Percentiles rank a stretch among this genome's conserved stretches.
phyloP scores from a whole-genome alignment of 805 yeast genomes.

The Hanseniaspora pseudoguilliermondii region DNA sequence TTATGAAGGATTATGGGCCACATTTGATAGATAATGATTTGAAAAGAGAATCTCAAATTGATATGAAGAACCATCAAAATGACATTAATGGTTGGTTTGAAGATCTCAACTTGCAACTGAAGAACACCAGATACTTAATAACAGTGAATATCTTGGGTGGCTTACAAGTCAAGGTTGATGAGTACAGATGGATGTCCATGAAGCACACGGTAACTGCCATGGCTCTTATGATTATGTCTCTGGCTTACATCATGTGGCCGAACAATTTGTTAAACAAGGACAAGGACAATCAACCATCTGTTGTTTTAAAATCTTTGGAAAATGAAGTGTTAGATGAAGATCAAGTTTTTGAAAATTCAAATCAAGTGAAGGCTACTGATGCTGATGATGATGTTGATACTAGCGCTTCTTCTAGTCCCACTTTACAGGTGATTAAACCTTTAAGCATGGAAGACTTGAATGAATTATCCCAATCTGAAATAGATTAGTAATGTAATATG shows the following conservation, averaged over 20 bases:
- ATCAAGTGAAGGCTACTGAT: constrained; percentile 18
- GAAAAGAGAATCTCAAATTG: constrained; percentile 69
- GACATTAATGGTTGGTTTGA: constrained; percentile 69
- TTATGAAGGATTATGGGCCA: constrained; percentile 63
- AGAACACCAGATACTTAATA: constrained; percentile 74
- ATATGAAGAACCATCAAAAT: constrained; percentile 72
- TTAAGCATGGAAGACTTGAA: background rate
- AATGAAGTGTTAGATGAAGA: constrained; percentile 12
- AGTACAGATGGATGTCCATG: constrained; percentile 84
- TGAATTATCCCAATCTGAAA: constrained; percentile 1
- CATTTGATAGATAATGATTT: constrained; percentile 44
- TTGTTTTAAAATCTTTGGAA: constrained; percentile 9
- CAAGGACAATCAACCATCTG: constrained; percentile 14
- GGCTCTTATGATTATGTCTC: constrained; percentile 37
- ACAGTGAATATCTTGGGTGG: constrained; percentile 71
- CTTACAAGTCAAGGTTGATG: constrained; percentile 74
- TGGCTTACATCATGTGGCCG: constrained; percentile 42
- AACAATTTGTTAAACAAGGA: constrained; percentile 29
- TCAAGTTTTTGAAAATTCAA: background rate
- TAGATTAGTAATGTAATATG: background rate
- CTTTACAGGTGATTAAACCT: background rate
- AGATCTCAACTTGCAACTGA: constrained; percentile 53
- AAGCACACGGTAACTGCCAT: constrained; percentile 76
- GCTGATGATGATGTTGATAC: constrained; percentile 21
- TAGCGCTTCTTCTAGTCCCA: background rate